Evolutionary conservation across 2,329 filamentous ascomycete species (phyloP).

Genomic region (Coniochaeta hoffmannii): DNA sequence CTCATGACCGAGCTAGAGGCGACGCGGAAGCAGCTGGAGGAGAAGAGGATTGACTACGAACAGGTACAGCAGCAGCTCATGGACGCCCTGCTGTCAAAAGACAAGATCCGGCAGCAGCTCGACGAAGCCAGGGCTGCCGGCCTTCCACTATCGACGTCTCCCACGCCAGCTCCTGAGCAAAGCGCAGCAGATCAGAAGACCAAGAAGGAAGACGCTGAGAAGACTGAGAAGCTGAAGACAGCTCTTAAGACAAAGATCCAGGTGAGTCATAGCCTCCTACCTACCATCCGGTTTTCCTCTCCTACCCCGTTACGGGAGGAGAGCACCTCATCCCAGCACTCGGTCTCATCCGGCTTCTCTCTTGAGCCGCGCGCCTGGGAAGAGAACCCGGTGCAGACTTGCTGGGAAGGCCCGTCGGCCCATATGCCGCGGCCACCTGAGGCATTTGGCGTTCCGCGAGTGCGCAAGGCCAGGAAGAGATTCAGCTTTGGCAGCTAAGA

Average conservation of each 20-base stretch:
- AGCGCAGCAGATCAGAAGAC: constrained; percentile 32
- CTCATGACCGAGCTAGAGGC: constrained; percentile 51
- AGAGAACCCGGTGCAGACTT: background rate
- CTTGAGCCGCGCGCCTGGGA: background rate
- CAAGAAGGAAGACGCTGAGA: constrained; percentile 31
- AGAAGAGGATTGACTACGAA: constrained; percentile 43
- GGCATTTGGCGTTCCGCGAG: background rate
- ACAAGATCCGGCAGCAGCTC: constrained; percentile 48
- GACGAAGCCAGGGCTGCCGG: constrained; percentile 37
- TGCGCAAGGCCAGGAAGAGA: background rate
- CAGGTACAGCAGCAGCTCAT: constrained; percentile 53
- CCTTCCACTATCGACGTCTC: constrained; percentile 24
- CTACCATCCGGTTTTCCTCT: background rate
- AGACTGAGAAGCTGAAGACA: constrained; percentile 50
- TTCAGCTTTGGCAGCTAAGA: background rate
- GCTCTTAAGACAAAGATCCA: constrained; percentile 50
- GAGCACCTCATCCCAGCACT: background rate
- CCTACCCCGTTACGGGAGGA: background rate
- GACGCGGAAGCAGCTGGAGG: constrained; percentile 42
- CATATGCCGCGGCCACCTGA: constrained; percentile 1
- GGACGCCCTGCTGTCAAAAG: constrained; percentile 52
- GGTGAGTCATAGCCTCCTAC: constrained; percentile 37
- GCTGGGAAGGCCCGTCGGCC: background rate
- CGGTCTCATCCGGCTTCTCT: background rate
- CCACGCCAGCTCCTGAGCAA: constrained; percentile 22